These are phyloP conservation scores for Spiraea crenata DNA, from an alignment of 331 rosid genomes.

Conservation along the genomic window DNA sequence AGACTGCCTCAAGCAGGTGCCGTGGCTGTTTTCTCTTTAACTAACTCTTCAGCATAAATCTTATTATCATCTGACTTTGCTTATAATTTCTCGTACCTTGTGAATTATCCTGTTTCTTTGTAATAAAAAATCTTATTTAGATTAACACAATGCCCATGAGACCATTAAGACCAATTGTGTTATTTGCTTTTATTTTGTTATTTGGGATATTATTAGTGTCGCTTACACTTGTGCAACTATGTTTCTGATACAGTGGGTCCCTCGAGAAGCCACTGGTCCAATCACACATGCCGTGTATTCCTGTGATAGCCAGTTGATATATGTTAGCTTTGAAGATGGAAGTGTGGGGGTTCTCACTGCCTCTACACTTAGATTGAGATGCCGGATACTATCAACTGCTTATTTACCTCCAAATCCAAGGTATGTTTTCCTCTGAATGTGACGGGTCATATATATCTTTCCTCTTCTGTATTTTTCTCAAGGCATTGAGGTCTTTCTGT, in stretches of 20 bases:
- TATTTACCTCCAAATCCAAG: constrained; percentile 86
- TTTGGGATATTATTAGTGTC: constrained; percentile 14
- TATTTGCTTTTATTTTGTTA: constrained; percentile 19
- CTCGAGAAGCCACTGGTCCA: constrained; percentile 84
- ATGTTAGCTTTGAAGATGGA: constrained; percentile 94
- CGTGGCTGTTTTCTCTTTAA: constrained; percentile 7
- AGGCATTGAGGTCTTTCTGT: background rate
- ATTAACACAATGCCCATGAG: background rate
- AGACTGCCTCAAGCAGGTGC: constrained; percentile 91
- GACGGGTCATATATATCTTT: background rate
- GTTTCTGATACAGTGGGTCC: constrained; percentile 50
- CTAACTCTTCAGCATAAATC: background rate
- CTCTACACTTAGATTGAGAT: constrained; percentile 74
- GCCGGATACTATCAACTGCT: constrained; percentile 80
- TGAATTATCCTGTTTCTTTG: background rate
- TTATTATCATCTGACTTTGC: background rate
- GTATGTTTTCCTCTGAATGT: constrained; percentile 35
- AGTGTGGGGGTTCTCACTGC: constrained; percentile 84
- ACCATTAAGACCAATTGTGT: background rate
- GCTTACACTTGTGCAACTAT: constrained; percentile 13
- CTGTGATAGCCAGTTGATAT: constrained; percentile 86
- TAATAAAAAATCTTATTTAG: background rate
- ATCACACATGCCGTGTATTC: constrained; percentile 96
- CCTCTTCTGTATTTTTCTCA: background rate
- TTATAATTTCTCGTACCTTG: too few relatives aligned